Evolutionary conservation across 257 asterid species (phyloP), one percentile per base, ranked within the genome.

Genomic region (Capsicum rhomboideum): DNA sequence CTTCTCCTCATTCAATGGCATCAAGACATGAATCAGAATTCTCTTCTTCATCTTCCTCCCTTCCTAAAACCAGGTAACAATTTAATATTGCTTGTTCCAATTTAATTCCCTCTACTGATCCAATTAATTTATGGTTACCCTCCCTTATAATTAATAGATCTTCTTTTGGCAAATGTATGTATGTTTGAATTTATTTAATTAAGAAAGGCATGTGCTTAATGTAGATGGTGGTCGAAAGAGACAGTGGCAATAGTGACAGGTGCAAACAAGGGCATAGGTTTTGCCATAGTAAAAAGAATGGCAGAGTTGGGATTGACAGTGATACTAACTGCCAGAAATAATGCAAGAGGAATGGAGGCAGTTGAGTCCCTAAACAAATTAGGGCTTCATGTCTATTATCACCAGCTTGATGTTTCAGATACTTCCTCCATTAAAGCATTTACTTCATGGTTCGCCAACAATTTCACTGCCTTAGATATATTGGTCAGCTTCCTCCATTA

Each of bases 191-290:
- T 34, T 34, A 34, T 34, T 34, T 34, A 34, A 34, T 34, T 34
- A 2, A 34, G 40, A 34, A 34, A 34, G 40, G 40, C 40, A 2
- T 34, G 40, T 34, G 40, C 29, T 64, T 66, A 18, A 53, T 40
- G 85, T 69, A 93, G 97, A 74, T 94, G 98, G 98, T 94, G 98
- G 98, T 90, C 97, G 40, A 88, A 87, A 87, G 94, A 92, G 69
- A 94, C 94, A 31, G 87, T 93, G 21, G 97, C 94, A 8, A 87
- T 94, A 23, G 97, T 94, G 4, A 94, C 98, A 1, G 97, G 98
- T 29, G 95, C 88, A 26, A 94, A 94, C 85, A 91, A 91, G 63
- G 98, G 98, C 28, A 93, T 94, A 21, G 98, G 97, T 3, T 93
- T 84, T 42, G 95, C 90, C 6, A 11, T 94, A 0, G 97, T 90